Evolutionary conservation across 2,329 filamentous ascomycete genomes (phyloP).

Genomic region (Trichoderma citrinoviride): DNA sequence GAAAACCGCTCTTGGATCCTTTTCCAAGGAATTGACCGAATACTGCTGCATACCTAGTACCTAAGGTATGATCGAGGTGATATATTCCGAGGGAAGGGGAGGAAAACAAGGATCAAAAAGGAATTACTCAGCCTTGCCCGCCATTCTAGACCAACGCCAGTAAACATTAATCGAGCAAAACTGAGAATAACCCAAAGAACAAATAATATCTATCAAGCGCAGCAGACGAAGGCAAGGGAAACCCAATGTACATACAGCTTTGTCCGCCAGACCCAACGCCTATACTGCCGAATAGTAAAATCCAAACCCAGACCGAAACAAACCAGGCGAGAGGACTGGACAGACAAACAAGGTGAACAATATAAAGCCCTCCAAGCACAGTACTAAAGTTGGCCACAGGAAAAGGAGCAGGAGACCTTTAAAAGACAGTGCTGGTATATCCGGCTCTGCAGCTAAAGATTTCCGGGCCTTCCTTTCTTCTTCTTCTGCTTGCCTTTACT

Average conservation of each 20-base stretch:
- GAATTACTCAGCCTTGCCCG: not conserved
- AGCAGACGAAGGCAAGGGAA: not conserved
- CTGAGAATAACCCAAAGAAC: not conserved
- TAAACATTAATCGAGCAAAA: no score
- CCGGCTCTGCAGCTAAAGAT: not conserved
- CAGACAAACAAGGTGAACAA: not conserved
- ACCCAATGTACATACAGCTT: not conserved
- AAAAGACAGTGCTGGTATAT: constrained; percentile 5
- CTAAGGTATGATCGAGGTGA: no score
- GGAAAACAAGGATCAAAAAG: not conserved
- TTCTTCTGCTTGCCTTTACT: not conserved
- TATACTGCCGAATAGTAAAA: not conserved
- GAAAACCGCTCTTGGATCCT: no score
- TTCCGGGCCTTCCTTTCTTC: not conserved
- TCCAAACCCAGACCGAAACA: not conserved
- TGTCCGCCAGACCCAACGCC: not conserved
- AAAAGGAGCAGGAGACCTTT: not conserved
- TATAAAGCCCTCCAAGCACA: not conserved
- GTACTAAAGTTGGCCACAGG: not conserved
- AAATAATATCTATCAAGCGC: not conserved
- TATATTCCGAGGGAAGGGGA: not conserved
- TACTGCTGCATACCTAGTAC: no score
- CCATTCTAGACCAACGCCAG: not conserved
- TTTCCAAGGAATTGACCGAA: no score
- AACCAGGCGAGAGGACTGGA: not conserved